Base-by-base conservation (phyloP, 1,284 basidiomycete genomes). In the Austropuccinia psidii region DNA sequence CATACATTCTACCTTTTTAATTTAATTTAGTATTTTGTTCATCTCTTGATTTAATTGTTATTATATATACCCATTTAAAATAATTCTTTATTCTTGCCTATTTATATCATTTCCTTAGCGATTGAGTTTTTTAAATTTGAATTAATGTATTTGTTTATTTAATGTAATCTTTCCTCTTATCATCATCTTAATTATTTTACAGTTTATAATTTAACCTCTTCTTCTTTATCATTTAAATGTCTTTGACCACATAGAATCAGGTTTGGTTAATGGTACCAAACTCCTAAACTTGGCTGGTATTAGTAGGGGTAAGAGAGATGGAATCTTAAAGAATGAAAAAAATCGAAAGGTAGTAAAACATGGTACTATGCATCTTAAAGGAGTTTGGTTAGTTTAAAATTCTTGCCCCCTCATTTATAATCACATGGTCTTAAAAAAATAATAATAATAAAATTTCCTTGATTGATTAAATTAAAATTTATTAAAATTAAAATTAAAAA, bases 251-350 rank as follows among this genome's bases (percentile, higher is more conserved):
- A 17, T 66, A 76, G 77, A 77, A 61, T 76, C 67, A 47, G 65
- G 75, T 67, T 73, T 73, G 45, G 61, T 78, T 61, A 78, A 78
- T 54, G 75, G 76, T 39, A 78, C 77, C 21, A 78, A 78, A 70
- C 60, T 77, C n/a, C 69, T 78, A 31, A 78, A 78, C 54, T 47
- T 75, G 9, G 66, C 57, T 7, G 72, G 72, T 1, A 55, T 78
- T 7, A 76, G 76, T 13, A 72, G 77, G 17, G 77, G 77, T 3
- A 76, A 76, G 49, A 74, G 76, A 29, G 77, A 78, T 65, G 70
- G 68, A 24, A 64, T 75, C 15, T 73, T 78, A 60, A 78, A 78
- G 61, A 73, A 72, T 41, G 77, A 77, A 41, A 55, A 69, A 37
- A 39, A 52, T 7, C 52, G 76, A 6, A 31, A 55, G 11, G 75